Evolutionary conservation across 257 asterid genomes (phyloP).

Genomic region (Rehmannia glutinosa): DNA sequence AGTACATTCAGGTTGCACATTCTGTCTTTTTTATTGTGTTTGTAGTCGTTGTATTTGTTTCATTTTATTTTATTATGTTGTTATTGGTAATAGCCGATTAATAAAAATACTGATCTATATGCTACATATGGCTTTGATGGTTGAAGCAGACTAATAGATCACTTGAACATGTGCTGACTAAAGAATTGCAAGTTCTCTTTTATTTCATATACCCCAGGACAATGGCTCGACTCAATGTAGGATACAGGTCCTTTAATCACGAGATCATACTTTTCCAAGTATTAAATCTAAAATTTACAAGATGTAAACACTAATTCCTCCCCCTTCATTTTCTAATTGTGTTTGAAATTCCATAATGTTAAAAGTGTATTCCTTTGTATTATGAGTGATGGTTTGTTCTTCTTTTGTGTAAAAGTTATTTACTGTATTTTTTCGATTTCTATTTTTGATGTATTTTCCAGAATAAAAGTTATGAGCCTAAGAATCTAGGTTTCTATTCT

Average conservation of each 20-base stretch:
- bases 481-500: neutral
- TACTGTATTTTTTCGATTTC: neutral
- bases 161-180: neutral
- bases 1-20: constrained; percentile 51
- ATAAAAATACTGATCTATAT: too few relatives aligned
- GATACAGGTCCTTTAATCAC: neutral
- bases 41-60: neutral
- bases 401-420: neutral
- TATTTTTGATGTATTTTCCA: neutral
- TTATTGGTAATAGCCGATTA: neutral
- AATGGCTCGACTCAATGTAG: neutral
- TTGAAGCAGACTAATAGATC: neutral
- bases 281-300: neutral
- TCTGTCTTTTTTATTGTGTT: neutral
- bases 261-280: neutral
- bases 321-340: neutral
- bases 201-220: neutral
- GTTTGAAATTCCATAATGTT: neutral
- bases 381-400: neutral
- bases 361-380: neutral
- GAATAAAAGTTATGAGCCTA: neutral
- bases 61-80: neutral
- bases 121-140: neutral
- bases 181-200: neutral
- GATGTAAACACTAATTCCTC: neutral